phyloP scores from a whole-genome alignment of 345 rosid species.

The Trapa bicornis region DNA sequence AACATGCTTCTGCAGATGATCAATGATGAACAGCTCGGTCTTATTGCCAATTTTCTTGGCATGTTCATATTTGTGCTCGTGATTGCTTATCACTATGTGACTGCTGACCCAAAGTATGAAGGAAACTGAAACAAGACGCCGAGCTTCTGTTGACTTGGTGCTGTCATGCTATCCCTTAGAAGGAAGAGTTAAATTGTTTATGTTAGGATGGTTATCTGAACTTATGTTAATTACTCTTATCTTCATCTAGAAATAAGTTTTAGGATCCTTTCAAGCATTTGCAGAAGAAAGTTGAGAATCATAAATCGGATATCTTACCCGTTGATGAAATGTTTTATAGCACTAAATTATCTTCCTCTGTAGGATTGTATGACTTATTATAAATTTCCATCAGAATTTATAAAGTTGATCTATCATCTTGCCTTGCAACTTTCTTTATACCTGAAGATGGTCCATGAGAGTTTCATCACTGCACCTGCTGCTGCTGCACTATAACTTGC shows the following conservation, averaged over 20 bases:
- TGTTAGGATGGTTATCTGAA: neutral
- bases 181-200: neutral
- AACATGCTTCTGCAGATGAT: constrained; percentile 52
- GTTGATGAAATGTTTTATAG: too few relatives aligned
- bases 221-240: neutral
- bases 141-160: neutral
- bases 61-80: constrained; percentile 59
- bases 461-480: neutral
- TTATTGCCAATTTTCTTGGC: constrained; percentile 71
- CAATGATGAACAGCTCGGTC: constrained; percentile 65
- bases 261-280: neutral
- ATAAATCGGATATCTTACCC: too few relatives aligned
- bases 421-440: too few relatives aligned
- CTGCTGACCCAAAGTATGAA: constrained; percentile 79
- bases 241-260: neutral
- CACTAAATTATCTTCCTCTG: too few relatives aligned
- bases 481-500: neutral
- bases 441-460: too few relatives aligned
- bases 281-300: too few relatives aligned
- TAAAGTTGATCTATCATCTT: too few relatives aligned
- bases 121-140: constrained; percentile 27
- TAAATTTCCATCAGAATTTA: too few relatives aligned
- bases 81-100: constrained; percentile 70
- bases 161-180: neutral
- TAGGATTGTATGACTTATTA: too few relatives aligned